Evolutionary conservation across 2,329 filamentous ascomycete genomes (phyloP).

Genomic region (Lecanicillium sp.): DNA sequence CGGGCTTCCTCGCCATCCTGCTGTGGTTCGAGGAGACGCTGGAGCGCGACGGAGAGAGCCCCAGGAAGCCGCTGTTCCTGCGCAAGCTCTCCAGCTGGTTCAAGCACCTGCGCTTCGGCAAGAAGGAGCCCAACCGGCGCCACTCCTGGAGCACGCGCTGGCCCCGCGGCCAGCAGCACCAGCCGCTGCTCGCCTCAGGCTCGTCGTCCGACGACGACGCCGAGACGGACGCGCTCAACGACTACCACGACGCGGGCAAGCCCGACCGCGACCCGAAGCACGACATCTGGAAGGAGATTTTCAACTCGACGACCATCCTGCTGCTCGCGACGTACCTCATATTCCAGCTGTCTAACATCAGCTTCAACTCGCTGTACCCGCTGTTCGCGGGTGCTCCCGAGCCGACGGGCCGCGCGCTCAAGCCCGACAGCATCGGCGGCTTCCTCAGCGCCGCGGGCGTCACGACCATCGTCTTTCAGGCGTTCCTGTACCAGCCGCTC

Average conservation of each 20-base stretch:
- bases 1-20: constrained; percentile 68
- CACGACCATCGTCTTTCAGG: constrained; percentile 84
- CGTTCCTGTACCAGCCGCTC: constrained; percentile 74
- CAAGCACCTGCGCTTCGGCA: constrained; percentile 9
- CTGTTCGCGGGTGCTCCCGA: constrained; percentile 75
- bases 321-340: constrained; percentile 82
- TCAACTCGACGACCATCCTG: constrained; percentile 76
- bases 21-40: constrained; percentile 80
- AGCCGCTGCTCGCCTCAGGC: constrained; percentile 25
- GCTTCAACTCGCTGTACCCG: constrained; percentile 91
- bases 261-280: constrained; percentile 28
- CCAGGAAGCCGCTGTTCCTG: constrained; percentile 30
- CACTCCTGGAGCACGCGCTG: constrained; percentile 35
- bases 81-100: constrained; percentile 25
- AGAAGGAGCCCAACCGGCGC: constrained; percentile 18
- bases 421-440: constrained; percentile 75
- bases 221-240: constrained; percentile 13
- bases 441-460: constrained; percentile 78
- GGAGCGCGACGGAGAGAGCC: constrained; percentile 25
- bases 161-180: constrained; percentile 25
- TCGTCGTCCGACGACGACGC: constrained; percentile 22
- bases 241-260: constrained; percentile 21
- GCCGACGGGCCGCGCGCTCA: constrained; percentile 71
- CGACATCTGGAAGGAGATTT: constrained; percentile 47
- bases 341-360: constrained; percentile 90